Base-by-base conservation (phyloP, 1,284 basidiomycete species). In the Cryptococcus hybrid region DNA sequence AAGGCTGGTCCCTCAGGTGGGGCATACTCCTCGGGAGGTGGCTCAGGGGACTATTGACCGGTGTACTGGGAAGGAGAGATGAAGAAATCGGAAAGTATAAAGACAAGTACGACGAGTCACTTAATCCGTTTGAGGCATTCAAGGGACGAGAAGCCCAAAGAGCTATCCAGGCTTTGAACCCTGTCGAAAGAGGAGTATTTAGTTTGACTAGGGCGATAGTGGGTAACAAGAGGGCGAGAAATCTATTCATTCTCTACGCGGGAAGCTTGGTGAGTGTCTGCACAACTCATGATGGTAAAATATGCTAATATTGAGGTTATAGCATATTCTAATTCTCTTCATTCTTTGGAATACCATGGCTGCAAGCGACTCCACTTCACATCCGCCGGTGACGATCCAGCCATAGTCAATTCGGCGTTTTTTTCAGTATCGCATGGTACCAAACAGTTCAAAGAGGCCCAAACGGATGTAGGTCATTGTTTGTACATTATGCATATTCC, bases 41-140 rank as follows among this genome's bases (percentile, higher is more conserved):
- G 61, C 18, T 58, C 59, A n/a, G 62, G 61, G 63, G 66, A 1
- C 60, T 69, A 51, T 63, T 75, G 56, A 69, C 65, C 44, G 71
- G 74, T 12, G 71, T 70, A 12, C 55, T 71, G 57, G 59, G 60
- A 24, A 64, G 74, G 49, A 74, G 79, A 47, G 70, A 82, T 40
- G 88, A 88, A 61, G 91, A 92, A 62, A 85, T 95, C 75, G 88
- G 88, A 66, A 90, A 88, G 73, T 99, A 98, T 77, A 86, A 88
- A 54, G 85, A 88, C 60, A 84, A 90, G 73, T 98, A 98, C 73
- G 94, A 99, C 73, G 91, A 96, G 75, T 85, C 88, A 49, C 91
- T 98, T 85, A 97, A 99, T 71, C 95, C 95, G 0, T 99, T 98
- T 75, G 92, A 97, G 75, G 90, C 89, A 3, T 98, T 99, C 83